Evolutionary conservation across 192 early-diverging fungal species (phyloP).

Genomic region (Allomyces macrogynus): DNA sequence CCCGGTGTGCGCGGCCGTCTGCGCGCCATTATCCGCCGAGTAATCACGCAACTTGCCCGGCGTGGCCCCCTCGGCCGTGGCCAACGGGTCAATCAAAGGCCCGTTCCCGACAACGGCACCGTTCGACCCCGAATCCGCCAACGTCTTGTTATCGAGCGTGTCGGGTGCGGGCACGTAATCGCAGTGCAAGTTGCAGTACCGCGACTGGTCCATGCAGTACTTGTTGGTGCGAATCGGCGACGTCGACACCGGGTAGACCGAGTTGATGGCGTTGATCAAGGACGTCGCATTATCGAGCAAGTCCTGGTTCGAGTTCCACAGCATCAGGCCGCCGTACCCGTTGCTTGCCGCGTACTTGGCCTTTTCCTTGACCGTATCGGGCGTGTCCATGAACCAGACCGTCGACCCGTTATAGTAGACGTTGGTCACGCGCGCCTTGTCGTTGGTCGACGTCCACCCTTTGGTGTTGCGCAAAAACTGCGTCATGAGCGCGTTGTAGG

Average conservation of each 20-base stretch:
- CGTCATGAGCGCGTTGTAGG: neutral
- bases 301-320: constrained; percentile 1
- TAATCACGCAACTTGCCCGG: neutral
- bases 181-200: neutral
- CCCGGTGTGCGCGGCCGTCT: neutral
- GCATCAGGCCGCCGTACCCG: neutral
- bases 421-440: neutral
- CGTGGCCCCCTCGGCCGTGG: neutral
- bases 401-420: neutral
- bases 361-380: neutral
- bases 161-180: neutral
- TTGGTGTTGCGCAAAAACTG: neutral
- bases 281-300: neutral
- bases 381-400: neutral
- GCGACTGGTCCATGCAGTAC: neutral
- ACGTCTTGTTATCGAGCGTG: neutral
- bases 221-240: neutral
- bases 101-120: neutral
- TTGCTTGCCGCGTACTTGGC: neutral
- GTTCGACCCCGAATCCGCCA: neutral
- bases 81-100: neutral
- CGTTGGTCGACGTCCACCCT: neutral
- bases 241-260: neutral
- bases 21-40: neutral
- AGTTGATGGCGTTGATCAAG: neutral